Evolutionary conservation across 148 eudicot species (phyloP), one percentile per base, ranked within the genome.

Genomic region (Vaccinium vitisidaea): DNA sequence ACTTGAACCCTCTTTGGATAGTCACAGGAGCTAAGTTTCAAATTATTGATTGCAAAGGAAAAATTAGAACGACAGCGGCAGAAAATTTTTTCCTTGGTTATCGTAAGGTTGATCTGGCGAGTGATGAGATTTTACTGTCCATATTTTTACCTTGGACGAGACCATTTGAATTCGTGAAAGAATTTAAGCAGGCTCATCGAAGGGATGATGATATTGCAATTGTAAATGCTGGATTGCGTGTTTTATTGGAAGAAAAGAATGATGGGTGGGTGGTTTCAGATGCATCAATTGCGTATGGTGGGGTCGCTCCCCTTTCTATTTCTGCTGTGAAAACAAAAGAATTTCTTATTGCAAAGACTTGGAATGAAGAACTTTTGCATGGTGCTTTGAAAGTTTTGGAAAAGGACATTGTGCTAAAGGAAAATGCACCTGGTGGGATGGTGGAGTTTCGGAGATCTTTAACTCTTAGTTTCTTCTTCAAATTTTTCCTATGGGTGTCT

Each of bases 341-440:
- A 15, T 95, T 91, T 80, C 88, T 97, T 58, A 86, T 89, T 19
- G 95, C 95, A 27, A 95, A 94, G 87, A 85, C 75, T 80, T 97
- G 99, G 99, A 93, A 92, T 84, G 87, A 89, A 83, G 94, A 91
- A 85, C 83, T 93, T 50, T 89, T 95, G 84, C 85, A 54, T 50
- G 89, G 89, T 83, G 95, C 98, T 81, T 85, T 97, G 82, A 84
- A 89, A 86, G 84, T 93, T 54, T 84, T 97, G 86, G 92, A 92
- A 87, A 87, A 89, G 55, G 99, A 97, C 73, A 88, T 97, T 83
- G 80, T 91, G 78, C 87, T 97, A 53, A 93, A 90, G 88, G 98
- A 97, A 84, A 90, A 97, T 88, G 98, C 99, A 61, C 98, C 98
- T 13, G 99, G 99, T 76, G 99, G 99, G 80, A 97, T 97, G 99